Percentiles rank a stretch among this genome's conserved stretches.
Evolutionary conservation across 2,329 filamentous ascomycete genomes (phyloP).

Genomic region (Clarireedia sp.): DNA sequence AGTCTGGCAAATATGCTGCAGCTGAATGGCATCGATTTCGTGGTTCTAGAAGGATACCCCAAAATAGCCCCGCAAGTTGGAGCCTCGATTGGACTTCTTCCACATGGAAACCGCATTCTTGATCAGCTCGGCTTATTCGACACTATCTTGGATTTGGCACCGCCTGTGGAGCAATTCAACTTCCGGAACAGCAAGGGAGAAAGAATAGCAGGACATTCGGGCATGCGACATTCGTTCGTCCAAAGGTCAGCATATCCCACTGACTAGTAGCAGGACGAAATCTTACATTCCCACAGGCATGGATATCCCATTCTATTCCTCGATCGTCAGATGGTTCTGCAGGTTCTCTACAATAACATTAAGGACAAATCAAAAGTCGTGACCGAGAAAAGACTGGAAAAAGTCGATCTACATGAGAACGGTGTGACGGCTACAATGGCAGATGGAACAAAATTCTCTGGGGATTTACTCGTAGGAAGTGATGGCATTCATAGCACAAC

Average conservation of each 20-base stretch:
- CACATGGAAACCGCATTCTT: conserved; percentile 38
- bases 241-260: neutral
- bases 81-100: conserved; percentile 38
- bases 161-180: conserved; percentile 1
- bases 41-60: conserved; percentile 38
- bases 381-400: conserved; percentile 3
- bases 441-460: conserved; percentile 7
- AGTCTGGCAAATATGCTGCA: conserved; percentile 40
- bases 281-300: conserved; percentile 1
- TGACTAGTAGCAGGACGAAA: neutral
- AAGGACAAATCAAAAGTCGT: conserved; percentile 9
- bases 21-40: conserved; percentile 37
- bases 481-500: conserved; percentile 14
- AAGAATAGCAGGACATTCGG: neutral
- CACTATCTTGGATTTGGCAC: neutral
- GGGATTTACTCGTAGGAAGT: conserved; percentile 11
- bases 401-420: conserved; percentile 2
- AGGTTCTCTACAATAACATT: conserved; percentile 27
- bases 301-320: conserved; percentile 19
- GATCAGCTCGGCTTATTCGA: conserved; percentile 40
- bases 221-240: neutral
- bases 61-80: conserved; percentile 39
- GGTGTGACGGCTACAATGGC: conserved; percentile 3
- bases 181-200: neutral
- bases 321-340: conserved; percentile 31